Conservation (phyloP, 352 stramenopile species). For the Pythium insidiosum region DNA sequence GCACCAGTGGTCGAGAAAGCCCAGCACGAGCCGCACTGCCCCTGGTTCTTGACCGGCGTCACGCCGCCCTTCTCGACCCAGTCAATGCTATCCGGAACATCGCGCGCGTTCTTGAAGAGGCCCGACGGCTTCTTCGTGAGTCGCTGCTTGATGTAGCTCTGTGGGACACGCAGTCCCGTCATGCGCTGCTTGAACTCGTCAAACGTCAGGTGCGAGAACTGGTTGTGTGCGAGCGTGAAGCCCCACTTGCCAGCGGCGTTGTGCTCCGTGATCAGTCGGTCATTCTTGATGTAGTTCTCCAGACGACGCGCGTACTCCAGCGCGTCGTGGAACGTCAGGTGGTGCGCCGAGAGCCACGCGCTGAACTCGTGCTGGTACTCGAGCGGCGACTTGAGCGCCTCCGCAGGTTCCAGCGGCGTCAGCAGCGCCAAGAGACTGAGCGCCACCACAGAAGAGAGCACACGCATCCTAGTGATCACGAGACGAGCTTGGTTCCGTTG, state of each 20-base stretch:
- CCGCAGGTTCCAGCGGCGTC: slow-evolving; percentile 10
- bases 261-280: slow-evolving; percentile 84
- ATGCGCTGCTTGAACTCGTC: slow-evolving; percentile 90
- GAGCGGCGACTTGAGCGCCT: slow-evolving; percentile 38
- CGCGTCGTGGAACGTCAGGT: slow-evolving; percentile 41
- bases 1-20: slow-evolving; percentile 96
- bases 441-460: not conserved
- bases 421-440: slow-evolving; percentile 4
- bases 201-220: slow-evolving; percentile 92
- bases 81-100: slow-evolving; percentile 85
- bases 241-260: slow-evolving; percentile 66
- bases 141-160: slow-evolving; percentile 58
- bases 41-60: slow-evolving; percentile 96
- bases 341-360: slow-evolving; percentile 48
- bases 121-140: slow-evolving; percentile 25
- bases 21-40: slow-evolving; percentile 94
- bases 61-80: slow-evolving; percentile 94
- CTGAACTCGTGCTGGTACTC: slow-evolving; percentile 73
- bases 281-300: slow-evolving; percentile 77
- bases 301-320: slow-evolving; percentile 63
- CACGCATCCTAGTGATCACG: too few species aligned
- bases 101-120: slow-evolving; percentile 13
- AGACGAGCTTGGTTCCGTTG: too few species aligned
- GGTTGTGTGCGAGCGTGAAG: slow-evolving; percentile 91
- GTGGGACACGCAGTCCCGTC: slow-evolving; percentile 40